Evolutionary conservation across 345 rosid species (phyloP), one percentile per base, ranked within the genome.

Genomic region (Ricinus communis): DNA sequence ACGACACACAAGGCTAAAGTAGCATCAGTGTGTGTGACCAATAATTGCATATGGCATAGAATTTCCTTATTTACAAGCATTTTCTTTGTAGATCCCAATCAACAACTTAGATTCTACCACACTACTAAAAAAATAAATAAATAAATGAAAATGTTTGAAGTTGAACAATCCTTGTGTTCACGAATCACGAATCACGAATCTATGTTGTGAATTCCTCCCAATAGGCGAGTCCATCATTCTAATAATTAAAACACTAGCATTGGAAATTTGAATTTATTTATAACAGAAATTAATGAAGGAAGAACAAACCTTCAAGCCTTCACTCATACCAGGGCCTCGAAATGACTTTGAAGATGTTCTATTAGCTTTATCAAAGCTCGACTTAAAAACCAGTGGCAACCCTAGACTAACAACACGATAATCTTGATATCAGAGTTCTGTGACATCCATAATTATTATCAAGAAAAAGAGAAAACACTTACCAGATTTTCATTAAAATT

Each of bases 281-380:
- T 40, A 5, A 10, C 30, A 4, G 21, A 61, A 8, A 3, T 7
- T 16, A 41, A 41, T 62, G 12, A 16, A 31, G 19, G 9, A 22
- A 43, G 43, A 22, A 27, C 7, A 38, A 33, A 95, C 99, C 96
- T 92, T 89, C 69, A 95, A 80, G 76, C 99, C 99, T 83, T 95
- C 91, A 53, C 27, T 82, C 91, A 95, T 79, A 80, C 98, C 97
- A 3, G 99, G 97, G 68, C 98, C 99, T 1, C 99, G 94, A 76
- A 92, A 95, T 10, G 98, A 95, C 79, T 90, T 90, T 1, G 94
- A 90, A 59, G 99, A 95, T 25, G 98, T 92, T 74, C 97, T 71
- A 73, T 92, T 92, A 69, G 99, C 98, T 84, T 95, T 95, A 82
- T 95, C 99, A 80, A 95, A 95, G 79, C 98, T 95, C 46, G 98